These are phyloP conservation scores for Mycena crocata DNA, from an alignment of 768 basidiomycete genomes.

Conservation along the genomic window DNA sequence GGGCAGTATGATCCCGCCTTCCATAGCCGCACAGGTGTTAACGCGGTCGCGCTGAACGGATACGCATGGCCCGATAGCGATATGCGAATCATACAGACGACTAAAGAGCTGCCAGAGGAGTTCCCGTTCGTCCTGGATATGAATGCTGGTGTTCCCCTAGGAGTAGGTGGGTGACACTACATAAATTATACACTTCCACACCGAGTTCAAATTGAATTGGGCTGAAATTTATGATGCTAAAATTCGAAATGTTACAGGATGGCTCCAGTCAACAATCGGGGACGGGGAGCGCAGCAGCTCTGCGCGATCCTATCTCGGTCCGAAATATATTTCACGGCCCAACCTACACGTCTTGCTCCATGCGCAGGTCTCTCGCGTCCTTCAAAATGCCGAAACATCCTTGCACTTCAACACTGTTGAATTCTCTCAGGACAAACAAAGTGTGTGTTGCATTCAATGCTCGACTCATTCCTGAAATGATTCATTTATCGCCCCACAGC, in stretches of 20 bases:
- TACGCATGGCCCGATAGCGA: slow-evolving; percentile 46
- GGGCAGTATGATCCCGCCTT: slow-evolving; percentile 41
- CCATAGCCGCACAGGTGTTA: slow-evolving; percentile 49
- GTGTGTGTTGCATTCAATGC: no score
- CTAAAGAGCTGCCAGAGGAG: slow-evolving; percentile 44
- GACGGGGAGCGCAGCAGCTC: slow-evolving; percentile 50
- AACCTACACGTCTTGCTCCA: slow-evolving; percentile 52
- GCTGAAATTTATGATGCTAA: no score
- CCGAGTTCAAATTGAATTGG: no score
- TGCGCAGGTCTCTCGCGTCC: slow-evolving; percentile 46
- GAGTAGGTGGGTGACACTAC: slow-evolving; percentile 40
- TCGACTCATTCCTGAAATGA: no score
- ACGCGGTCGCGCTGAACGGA: slow-evolving; percentile 46
- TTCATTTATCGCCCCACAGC: not conserved
- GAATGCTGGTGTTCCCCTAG: slow-evolving; percentile 47
- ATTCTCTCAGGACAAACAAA: slow-evolving; percentile 16
- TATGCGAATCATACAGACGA: slow-evolving; percentile 49
- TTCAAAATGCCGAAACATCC: no score
- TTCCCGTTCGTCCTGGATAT: slow-evolving; percentile 51
- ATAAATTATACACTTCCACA: not conserved
- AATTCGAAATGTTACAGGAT: slow-evolving; percentile 34
- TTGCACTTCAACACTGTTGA: slow-evolving; percentile 37
- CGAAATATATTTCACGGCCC: slow-evolving; percentile 40
- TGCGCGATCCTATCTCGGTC: slow-evolving; percentile 48
- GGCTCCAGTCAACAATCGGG: slow-evolving; percentile 47